Evolutionary conservation across 306 rosid species (phyloP).

Genomic region (Vachellia collinsii): DNA sequence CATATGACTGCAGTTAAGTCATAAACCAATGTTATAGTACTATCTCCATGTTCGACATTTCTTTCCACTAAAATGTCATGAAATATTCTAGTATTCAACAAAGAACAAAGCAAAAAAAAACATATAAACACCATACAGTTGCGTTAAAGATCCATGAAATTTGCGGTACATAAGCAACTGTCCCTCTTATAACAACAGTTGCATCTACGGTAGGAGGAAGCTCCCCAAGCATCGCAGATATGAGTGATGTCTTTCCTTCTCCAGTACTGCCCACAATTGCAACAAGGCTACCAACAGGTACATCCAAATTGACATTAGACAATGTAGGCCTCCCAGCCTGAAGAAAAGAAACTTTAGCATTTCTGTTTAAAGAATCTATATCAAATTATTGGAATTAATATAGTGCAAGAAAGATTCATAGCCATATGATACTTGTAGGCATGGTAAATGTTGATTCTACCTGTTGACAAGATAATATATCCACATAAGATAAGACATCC

Average conservation of each 20-base stretch:
- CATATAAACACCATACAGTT: conserved; percentile 63
- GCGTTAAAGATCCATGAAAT: conserved; percentile 98
- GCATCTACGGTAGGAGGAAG: conserved; percentile 63
- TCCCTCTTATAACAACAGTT: conserved; percentile 69
- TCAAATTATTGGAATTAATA: conserved; percentile 20
- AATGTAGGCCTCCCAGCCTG: conserved; percentile 79
- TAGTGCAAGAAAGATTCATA: neutral
- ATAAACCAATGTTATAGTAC: neutral
- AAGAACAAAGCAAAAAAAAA: neutral
- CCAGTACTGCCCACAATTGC: conserved; percentile 99
- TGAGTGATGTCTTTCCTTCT: conserved; percentile 92
- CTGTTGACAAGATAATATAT: neutral
- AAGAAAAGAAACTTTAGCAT: conserved; percentile 19
- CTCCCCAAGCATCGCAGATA: conserved; percentile 97
- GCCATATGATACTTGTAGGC: conserved; percentile 14
- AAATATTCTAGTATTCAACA: conserved; percentile 16
- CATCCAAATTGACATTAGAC: conserved; percentile 76
- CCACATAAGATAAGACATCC: neutral
- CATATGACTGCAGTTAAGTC: neutral
- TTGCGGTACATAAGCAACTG: conserved; percentile 92
- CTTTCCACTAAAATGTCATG: neutral
- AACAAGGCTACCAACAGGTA: conserved; percentile 78
- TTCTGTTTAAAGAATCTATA: conserved; percentile 26
- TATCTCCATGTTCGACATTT: neutral
- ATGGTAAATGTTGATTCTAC: conserved; percentile 27